phyloP scores from a whole-genome alignment of 441 rosid species.

The Populus tomentosa region DNA sequence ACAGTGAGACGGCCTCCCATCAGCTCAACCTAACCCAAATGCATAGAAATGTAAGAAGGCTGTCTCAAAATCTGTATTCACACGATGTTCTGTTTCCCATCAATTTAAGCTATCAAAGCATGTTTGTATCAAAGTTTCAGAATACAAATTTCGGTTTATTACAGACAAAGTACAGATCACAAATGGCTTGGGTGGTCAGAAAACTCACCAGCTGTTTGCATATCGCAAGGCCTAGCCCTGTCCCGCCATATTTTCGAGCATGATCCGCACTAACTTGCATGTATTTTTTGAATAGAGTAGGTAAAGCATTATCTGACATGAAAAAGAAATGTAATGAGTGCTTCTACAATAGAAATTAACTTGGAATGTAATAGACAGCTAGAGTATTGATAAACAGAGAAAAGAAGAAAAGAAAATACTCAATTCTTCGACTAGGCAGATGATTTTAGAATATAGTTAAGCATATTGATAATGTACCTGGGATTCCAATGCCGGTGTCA shows the following conservation, averaged over 20 bases:
- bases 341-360: background rate
- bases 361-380: background rate
- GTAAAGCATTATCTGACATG: constrained; percentile 74
- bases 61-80: background rate
- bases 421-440: background rate
- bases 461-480: constrained; percentile 41
- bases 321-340: constrained; percentile 11
- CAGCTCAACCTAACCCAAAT: constrained; percentile 65
- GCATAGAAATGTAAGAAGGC: constrained; percentile 20
- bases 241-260: constrained; percentile 94
- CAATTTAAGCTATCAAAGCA: background rate
- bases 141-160: background rate
- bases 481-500: constrained; percentile 97
- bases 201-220: constrained; percentile 86
- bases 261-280: constrained; percentile 97
- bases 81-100: background rate
- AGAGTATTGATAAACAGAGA: background rate
- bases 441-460: background rate
- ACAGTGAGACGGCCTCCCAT: constrained; percentile 93
- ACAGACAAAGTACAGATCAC: background rate
- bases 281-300: constrained; percentile 76
- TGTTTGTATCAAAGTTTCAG: background rate
- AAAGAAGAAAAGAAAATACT: background rate
- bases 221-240: constrained; percentile 97
- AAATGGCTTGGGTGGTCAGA: background rate